Conservation (phyloP, 2,329 filamentous ascomycete genomes). For the Aspergillus felis region DNA sequence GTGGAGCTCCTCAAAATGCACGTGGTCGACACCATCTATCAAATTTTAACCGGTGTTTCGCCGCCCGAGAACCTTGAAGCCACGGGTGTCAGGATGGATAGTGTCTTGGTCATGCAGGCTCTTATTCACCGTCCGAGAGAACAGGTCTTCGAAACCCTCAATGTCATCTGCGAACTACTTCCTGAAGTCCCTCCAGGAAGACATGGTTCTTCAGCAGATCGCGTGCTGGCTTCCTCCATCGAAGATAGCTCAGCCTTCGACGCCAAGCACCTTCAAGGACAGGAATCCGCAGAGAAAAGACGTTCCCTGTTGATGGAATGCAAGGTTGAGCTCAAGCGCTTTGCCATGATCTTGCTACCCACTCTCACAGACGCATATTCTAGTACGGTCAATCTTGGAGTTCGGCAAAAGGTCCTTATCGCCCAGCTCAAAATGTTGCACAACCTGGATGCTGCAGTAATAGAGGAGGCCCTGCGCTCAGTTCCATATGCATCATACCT, state of each 20-base stretch:
- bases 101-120: conserved; percentile 97
- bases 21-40: conserved; percentile 94
- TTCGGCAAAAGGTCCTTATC: conserved; percentile 89
- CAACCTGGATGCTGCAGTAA: conserved; percentile 79
- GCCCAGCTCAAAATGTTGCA: conserved; percentile 99
- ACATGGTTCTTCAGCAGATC: conserved; percentile 49
- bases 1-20: conserved; percentile 93
- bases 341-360: conserved; percentile 87
- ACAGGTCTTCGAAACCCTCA: conserved; percentile 94
- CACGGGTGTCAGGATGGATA: conserved; percentile 69
- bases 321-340: conserved; percentile 81
- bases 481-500: conserved; percentile 95
- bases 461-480: conserved; percentile 77
- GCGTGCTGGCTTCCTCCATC: conserved; percentile 43
- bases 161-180: conserved; percentile 92
- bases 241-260: conserved; percentile 43
- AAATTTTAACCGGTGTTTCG: conserved; percentile 93
- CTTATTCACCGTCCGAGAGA: conserved; percentile 92
- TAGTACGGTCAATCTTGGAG: conserved; percentile 91
- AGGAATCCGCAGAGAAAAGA: conserved; percentile 68
- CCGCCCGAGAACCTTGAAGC: conserved; percentile 68
- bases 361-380: conserved; percentile 96
- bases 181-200: conserved; percentile 67
- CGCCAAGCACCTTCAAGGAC: conserved; percentile 34
- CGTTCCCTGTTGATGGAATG: conserved; percentile 78